A percentile compares a stretch with the other conserved stretches of the same genome.
phyloP scores from a whole-genome alignment of 805 yeast species.

The Alloascoidea africana region DNA sequence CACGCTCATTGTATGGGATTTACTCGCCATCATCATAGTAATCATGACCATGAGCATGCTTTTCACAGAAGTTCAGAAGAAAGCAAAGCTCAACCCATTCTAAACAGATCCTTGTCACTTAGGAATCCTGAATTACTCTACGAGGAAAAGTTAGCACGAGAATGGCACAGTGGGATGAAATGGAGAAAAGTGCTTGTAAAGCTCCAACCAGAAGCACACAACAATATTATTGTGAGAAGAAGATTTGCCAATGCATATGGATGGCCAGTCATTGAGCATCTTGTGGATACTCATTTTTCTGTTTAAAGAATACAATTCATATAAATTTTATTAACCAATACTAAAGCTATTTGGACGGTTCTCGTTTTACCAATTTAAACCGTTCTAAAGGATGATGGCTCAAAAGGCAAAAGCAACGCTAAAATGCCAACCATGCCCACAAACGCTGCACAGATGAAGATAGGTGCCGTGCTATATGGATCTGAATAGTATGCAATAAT shows the following conservation, averaged over 20 bases:
- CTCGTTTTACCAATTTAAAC: no score
- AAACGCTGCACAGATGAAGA: constrained; percentile 30
- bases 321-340: no score
- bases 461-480: constrained; percentile 30
- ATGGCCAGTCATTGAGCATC: constrained; percentile 81
- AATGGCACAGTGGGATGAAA: constrained; percentile 68
- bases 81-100: no score
- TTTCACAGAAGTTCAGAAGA: no score
- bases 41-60: no score
- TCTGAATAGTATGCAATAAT: constrained; percentile 31
- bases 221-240: constrained; percentile 80
- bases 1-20: no score
- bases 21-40: no score
- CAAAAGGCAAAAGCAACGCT: constrained; percentile 31
- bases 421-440: constrained; percentile 29
- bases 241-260: constrained; percentile 89
- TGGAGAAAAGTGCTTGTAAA: constrained; percentile 90
- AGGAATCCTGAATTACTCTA: no score
- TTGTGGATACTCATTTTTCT: constrained; percentile 58
- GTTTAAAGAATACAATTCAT: no score
- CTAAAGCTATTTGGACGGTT: no score
- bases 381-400: constrained; percentile 17
- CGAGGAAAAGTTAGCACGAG: constrained; percentile 80
- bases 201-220: constrained; percentile 87
- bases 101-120: no score